Evolutionary conservation across 768 basidiomycete species (phyloP), one percentile per base, ranked within the genome.

Genomic region (Boletus insuetus): DNA sequence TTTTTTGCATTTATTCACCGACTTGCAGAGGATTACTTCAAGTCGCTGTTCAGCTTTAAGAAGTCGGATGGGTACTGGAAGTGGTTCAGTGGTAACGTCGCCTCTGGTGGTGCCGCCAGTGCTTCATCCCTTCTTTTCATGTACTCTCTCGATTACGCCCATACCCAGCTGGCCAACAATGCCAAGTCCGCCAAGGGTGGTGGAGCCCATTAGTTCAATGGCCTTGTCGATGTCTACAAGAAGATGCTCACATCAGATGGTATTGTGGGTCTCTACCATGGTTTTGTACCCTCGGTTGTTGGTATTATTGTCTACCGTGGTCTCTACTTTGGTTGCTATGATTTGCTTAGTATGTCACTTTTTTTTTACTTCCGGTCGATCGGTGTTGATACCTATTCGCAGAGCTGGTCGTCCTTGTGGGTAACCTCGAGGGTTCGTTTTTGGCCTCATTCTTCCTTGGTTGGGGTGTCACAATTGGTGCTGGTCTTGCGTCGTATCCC

Each of bases 271-370:
- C 94, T 99, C 68, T 99, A 98, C 85, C 94, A 97, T 83, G 97
- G 97, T 58, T 98, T 99, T 78, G 86, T 98, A 53, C 97, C 97
- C 61, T 98, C 96, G 58, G 97, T 99, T 59, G 95, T 94, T 65
- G 97, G 97, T 78, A 99, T 99, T 79, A 86, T 99, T 66, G 96
- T 98, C 72, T 98, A 98, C 84, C 94, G 96, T 79, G 95, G 96
- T 86, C 91, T 98, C 72, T 97, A 94, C 82, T 97, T 97, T 71
- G 94, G 94, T 89, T 86, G 93, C 75, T 97, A 94, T 72, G 91
- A 94, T 72, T 94, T 89, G 31, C 83, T 94, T 64, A 94, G 90
- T 92, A 70, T 57, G 90, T 85, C n/a, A 35, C 17, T 17, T 17
- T 22, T 17, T 32, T 62, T 20, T 59, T 60, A 59, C 65, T 47